phyloP scores from a whole-genome alignment of 768 basidiomycete genomes.

The Mycena vulgaris region DNA sequence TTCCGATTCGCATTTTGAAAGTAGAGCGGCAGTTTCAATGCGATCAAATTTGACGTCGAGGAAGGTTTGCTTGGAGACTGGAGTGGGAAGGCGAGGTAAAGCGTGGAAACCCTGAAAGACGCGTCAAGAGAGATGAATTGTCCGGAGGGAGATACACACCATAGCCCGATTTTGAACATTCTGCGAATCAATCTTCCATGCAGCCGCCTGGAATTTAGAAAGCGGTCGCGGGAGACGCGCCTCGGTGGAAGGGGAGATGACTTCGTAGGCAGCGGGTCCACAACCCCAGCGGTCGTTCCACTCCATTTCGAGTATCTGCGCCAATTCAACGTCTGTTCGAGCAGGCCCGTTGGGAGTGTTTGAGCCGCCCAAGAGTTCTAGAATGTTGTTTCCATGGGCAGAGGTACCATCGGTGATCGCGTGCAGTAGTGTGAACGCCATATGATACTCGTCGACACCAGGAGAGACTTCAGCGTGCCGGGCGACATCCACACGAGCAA shows the following conservation, averaged over 20 bases:
- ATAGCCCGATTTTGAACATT: conserved; percentile 26
- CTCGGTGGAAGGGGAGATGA: conserved; percentile 18
- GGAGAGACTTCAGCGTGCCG: conserved; percentile 22
- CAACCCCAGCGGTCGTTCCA: conserved; percentile 24
- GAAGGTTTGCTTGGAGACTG: neutral
- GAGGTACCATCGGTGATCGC: conserved; percentile 75
- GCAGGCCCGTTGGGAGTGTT: conserved; percentile 16
- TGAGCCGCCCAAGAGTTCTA: conserved; percentile 57
- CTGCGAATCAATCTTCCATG: conserved; percentile 34
- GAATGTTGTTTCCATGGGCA: conserved; percentile 68
- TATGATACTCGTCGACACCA: conserved; percentile 54
- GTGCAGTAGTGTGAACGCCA: conserved; percentile 68
- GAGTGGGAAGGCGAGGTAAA: conserved; percentile 19
- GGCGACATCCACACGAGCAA: conserved; percentile 60
- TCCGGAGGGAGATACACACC: conserved; percentile 3
- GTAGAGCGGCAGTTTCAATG: conserved; percentile 29
- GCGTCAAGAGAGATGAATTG: neutral
- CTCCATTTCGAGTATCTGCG: conserved; percentile 21
- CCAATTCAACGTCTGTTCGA: conserved; percentile 19
- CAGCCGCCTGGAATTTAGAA: conserved; percentile 20
- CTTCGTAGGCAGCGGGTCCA: conserved; percentile 3
- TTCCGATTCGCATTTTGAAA: conserved; percentile 35
- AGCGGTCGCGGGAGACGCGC: conserved; percentile 7
- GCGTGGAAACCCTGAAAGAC: conserved; percentile 24
- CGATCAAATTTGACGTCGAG: conserved; percentile 22